Evolutionary conservation across 2,329 filamentous ascomycete genomes (phyloP).

Genomic region (Trematosphaeria pertusa): DNA sequence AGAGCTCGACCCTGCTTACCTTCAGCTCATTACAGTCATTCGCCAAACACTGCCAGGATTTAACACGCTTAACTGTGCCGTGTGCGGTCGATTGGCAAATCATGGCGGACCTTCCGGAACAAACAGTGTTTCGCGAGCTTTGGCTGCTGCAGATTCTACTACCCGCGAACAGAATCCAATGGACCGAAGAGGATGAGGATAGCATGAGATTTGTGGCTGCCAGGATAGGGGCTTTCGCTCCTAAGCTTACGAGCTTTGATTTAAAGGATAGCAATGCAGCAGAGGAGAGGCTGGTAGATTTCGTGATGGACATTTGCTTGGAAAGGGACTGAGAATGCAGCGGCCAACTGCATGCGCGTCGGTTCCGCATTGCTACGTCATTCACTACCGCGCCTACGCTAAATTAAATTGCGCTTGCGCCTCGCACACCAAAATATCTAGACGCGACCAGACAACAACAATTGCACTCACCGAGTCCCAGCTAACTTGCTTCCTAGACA

Average conservation of each 20-base stretch:
- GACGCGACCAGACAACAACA: too few relatives aligned
- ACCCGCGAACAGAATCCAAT: background rate
- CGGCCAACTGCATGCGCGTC: too few relatives aligned
- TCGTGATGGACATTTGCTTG: background rate
- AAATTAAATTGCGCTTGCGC: too few relatives aligned
- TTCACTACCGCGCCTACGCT: too few relatives aligned
- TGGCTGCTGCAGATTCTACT: background rate
- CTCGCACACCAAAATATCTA: too few relatives aligned
- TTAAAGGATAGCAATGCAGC: background rate
- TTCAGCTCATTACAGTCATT: background rate
- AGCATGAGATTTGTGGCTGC: background rate
- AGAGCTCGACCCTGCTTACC: background rate
- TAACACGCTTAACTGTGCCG: background rate
- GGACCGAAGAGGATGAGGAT: background rate
- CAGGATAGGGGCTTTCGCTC: background rate
- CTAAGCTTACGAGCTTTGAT: background rate
- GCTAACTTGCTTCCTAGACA: too few relatives aligned
- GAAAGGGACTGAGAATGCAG: background rate
- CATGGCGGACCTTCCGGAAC: background rate
- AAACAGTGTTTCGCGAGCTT: background rate
- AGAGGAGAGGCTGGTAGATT: background rate
- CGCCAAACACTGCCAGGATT: background rate
- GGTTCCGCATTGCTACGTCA: too few relatives aligned
- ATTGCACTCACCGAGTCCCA: too few relatives aligned
- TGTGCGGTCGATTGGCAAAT: slow-evolving; percentile 1